Evolutionary conservation across 2,329 filamentous ascomycete genomes (phyloP).

Genomic region (Aspergillus awamori): DNA sequence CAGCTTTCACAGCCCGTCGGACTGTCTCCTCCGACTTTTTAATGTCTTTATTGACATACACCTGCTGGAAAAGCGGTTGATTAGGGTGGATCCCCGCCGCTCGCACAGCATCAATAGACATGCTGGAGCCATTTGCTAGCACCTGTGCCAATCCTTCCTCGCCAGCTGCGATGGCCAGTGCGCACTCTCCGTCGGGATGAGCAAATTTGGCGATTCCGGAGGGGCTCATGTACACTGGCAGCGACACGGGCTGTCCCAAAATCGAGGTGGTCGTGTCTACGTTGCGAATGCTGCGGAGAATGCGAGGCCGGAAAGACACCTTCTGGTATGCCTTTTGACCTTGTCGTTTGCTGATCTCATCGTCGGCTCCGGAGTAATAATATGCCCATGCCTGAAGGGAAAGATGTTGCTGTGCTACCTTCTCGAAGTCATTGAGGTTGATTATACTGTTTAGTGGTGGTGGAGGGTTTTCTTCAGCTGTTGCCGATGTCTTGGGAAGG

Average conservation of each 20-base stretch:
- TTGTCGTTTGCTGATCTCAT: conserved; percentile 50
- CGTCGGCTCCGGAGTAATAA: conserved; percentile 56
- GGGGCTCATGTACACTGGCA: conserved; percentile 48
- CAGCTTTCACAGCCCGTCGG: conserved; percentile 30
- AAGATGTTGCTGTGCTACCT: conserved; percentile 35
- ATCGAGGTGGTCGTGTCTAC: conserved; percentile 42
- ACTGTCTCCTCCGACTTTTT: conserved; percentile 29
- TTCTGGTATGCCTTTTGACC: conserved; percentile 49
- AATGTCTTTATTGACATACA: conserved; percentile 44
- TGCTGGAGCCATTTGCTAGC: conserved; percentile 44
- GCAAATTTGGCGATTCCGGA: conserved; percentile 49
- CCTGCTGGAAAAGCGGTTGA: conserved; percentile 38
- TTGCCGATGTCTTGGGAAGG: not conserved
- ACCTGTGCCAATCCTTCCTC: conserved; percentile 42
- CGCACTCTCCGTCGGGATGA: conserved; percentile 48
- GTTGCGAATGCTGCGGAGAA: conserved; percentile 44
- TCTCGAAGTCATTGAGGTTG: conserved; percentile 44
- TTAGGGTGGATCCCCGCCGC: conserved; percentile 23
- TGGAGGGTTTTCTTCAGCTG: not conserved
- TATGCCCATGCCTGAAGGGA: conserved; percentile 40
- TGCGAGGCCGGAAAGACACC: conserved; percentile 52
- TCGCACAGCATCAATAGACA: conserved; percentile 44
- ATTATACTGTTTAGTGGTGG: conserved; percentile 38
- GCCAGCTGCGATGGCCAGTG: conserved; percentile 45
- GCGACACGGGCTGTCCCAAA: conserved; percentile 34